phyloP scores from a whole-genome alignment of 2,329 filamentous ascomycete species.

The Gremmenia infestans region DNA sequence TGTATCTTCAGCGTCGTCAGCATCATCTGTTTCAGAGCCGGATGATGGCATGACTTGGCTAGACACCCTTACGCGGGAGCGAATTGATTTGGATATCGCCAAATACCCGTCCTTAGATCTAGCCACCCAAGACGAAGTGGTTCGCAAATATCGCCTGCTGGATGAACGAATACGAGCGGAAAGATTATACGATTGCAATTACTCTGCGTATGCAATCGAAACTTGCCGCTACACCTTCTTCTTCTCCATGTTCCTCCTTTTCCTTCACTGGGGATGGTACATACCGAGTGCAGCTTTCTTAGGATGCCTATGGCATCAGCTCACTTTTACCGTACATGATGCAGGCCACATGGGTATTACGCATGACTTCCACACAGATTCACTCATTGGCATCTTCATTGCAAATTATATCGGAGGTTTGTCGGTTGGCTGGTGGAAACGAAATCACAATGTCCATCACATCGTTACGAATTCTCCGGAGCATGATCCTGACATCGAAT shows the following conservation, averaged over 20 bases:
- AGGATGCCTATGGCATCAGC: conserved; percentile 87
- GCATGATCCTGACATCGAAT: conserved; percentile 92
- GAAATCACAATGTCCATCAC: conserved; percentile 93
- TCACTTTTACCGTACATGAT: conserved; percentile 92
- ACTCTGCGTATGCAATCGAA: conserved; percentile 74
- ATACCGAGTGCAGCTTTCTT: conserved; percentile 66
- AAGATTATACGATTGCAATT: conserved; percentile 81
- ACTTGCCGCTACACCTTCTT: conserved; percentile 65
- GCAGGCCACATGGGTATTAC: conserved; percentile 97
- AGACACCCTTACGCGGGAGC: conserved; percentile 67
- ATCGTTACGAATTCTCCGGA: conserved; percentile 94
- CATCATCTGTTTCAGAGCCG: conserved; percentile 53
- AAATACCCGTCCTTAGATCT: conserved; percentile 77
- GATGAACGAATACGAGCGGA: conserved; percentile 66
- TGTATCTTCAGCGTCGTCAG: conserved; percentile 43
- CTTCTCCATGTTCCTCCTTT: conserved; percentile 55
- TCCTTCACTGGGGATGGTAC: conserved; percentile 62
- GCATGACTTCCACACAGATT: conserved; percentile 79
- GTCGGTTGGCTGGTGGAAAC: conserved; percentile 95
- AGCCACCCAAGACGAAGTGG: conserved; percentile 68
- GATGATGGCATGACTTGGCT: conserved; percentile 59
- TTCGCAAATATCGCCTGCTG: conserved; percentile 75
- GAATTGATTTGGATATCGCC: conserved; percentile 69
- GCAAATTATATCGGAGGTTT: conserved; percentile 86
- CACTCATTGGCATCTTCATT: conserved; percentile 81